Evolutionary conservation across 257 asterid genomes (phyloP).

Genomic region (Oldenlandia corymbosa): DNA sequence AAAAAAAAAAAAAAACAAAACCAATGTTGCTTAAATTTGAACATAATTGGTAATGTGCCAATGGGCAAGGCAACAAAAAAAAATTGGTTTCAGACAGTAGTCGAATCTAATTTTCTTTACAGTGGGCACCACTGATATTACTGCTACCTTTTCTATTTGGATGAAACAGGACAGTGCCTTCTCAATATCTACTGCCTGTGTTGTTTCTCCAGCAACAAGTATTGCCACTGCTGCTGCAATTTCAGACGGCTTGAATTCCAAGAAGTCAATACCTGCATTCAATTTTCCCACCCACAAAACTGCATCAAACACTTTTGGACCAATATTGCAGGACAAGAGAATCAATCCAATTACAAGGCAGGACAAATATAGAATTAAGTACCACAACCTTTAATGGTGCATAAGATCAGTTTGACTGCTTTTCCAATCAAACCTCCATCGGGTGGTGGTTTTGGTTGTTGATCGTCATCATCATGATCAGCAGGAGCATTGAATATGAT

Average conservation of each 20-base stretch:
- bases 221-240: slow-evolving; percentile 73
- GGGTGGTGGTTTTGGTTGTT: slow-evolving; percentile 9
- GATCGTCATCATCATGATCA: slow-evolving; percentile 1
- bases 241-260: slow-evolving; percentile 82
- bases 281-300: slow-evolving; percentile 37
- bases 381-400: slow-evolving; percentile 65
- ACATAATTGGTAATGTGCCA: not conserved
- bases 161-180: slow-evolving; percentile 42
- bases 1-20: not conserved
- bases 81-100: not conserved
- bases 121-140: slow-evolving; percentile 18
- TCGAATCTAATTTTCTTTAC: not conserved
- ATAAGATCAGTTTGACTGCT: slow-evolving; percentile 44
- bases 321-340: slow-evolving; percentile 7
- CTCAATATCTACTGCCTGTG: slow-evolving; percentile 35
- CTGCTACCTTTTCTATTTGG: slow-evolving; percentile 51
- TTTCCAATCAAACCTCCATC: slow-evolving; percentile 30
- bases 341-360: slow-evolving; percentile 2
- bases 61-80: not conserved
- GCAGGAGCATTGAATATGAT: slow-evolving; percentile 15
- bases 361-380: not conserved
- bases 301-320: slow-evolving; percentile 17
- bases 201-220: slow-evolving; percentile 45
- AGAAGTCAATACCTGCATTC: slow-evolving; percentile 74
- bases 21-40: not conserved